Base-by-base conservation (phyloP, 306 rosid species). In the Quercus suber region DNA sequence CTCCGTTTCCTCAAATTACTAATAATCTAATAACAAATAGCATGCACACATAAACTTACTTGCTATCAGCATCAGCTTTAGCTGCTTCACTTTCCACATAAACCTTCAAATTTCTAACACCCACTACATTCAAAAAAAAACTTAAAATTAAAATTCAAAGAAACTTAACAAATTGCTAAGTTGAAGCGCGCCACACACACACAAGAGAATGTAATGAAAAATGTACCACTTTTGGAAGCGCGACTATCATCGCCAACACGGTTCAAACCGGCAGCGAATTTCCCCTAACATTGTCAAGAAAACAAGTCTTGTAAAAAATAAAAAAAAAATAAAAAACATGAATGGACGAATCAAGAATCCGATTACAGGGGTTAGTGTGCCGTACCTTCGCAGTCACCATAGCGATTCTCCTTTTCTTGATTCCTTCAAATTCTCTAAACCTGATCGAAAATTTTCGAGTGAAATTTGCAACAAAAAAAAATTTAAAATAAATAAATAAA, bases 71-170 rank as follows among this genome's bases (percentile, higher is more conserved):
- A 17, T 81, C 92, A 49, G 60, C 70, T 77, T 88, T 86, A 73
- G 63, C 64, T 74, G 56, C 27, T 73, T 84, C 89, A 58, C 53
- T 83, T 74, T 90, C 96, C 3, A 84, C 31, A 79, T 79, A 89
- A 37, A 91, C 85, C 88, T 88, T 91, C 52, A 89, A 88, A 73
- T 20, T 79, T 72, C 79, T 74, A 19, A 74, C 69, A 67, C 87
- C 89, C 25, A 37, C 94, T 87, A 84, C 65, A 45, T 2, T 3
- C 21, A 43, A 43, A 33, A 45, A 45, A 56, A 0, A 3, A 7
- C 45, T 37, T 37, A 2, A 37, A 37, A 37, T 37, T 1, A 37
- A 37, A 7, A 37, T 7, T 37, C 11, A 37, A 37, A 37, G 45
- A 2, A 7, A 37, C 45, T 37, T 37, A 37, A 37, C 53, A 0